Percentiles rank a stretch among this genome's conserved stretches.
These are phyloP conservation scores for Discostella stelligera DNA, from an alignment of 352 stramenopile genomes.

Conservation along the genomic window DNA sequence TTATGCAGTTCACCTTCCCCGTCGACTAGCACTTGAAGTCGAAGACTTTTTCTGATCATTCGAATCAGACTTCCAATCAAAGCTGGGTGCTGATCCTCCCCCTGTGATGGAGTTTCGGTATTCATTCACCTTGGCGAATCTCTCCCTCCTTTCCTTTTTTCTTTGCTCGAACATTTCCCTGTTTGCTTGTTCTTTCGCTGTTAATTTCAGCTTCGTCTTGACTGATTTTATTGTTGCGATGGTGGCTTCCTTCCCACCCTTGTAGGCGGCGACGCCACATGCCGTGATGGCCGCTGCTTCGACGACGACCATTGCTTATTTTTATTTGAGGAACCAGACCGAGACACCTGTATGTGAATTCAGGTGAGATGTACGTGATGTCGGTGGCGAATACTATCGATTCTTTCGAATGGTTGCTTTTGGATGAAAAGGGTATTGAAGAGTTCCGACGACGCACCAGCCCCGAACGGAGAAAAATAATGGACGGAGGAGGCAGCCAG, in stretches of 20 bases:
- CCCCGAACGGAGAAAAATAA: no score
- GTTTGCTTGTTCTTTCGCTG: constrained; percentile 29
- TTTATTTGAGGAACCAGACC: neutral
- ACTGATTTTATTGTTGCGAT: constrained; percentile 32
- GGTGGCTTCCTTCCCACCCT: constrained; percentile 36
- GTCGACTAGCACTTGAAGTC: constrained; percentile 2
- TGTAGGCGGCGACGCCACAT: constrained; percentile 42
- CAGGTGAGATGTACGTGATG: no score
- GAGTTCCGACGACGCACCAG: no score
- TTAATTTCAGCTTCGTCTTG: constrained; percentile 35
- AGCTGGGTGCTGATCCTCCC: constrained; percentile 7
- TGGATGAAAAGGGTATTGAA: no score
- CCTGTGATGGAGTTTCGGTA: constrained; percentile 36
- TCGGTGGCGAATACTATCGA: no score
- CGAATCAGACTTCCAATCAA: constrained; percentile 33
- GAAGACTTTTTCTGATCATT: neutral
- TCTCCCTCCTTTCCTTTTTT: constrained; percentile 40
- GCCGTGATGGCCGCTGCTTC: constrained; percentile 52
- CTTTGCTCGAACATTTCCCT: constrained; percentile 31
- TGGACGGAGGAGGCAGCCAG: no score
- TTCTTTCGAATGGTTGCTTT: no score
- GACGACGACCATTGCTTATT: constrained; percentile 52
- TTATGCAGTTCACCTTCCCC: constrained; percentile 5
- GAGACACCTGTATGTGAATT: no score
- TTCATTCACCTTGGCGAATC: constrained; percentile 47